Percentiles rank a stretch among this genome's conserved stretches.
Conservation (phyloP, 2,329 filamentous ascomycete species). For the Fusarium torulosum region DNA sequence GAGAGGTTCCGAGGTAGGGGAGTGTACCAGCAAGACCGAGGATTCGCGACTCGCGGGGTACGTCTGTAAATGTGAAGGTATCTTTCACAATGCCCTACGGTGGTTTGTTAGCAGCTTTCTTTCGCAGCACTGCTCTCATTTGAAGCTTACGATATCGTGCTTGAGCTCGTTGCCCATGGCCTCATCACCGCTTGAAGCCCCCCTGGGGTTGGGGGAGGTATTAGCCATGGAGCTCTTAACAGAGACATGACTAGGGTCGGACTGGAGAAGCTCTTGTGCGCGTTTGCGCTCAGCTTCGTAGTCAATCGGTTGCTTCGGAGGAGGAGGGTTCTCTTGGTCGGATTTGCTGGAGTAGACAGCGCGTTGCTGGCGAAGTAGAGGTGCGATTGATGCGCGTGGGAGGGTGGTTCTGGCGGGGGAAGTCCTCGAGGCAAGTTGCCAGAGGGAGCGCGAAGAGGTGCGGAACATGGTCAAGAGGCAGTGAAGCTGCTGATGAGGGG, state of each 20-base stretch:
- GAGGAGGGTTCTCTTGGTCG: conserved; percentile 38
- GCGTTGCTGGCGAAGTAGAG: conserved; percentile 33
- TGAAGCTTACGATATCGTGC: conserved; percentile 67
- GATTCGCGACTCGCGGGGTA: conserved; percentile 75
- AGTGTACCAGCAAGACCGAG: conserved; percentile 83
- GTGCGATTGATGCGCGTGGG: conserved; percentile 21
- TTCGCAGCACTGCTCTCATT: accelerated
- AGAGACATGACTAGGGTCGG: conserved; percentile 72
- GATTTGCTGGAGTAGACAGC: conserved; percentile 47
- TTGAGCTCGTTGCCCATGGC: conserved; percentile 54
- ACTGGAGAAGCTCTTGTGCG: conserved; percentile 66
- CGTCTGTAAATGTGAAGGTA: conserved; percentile 73
- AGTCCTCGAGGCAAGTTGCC: conserved; percentile 39
- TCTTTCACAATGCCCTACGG: conserved; percentile 73
- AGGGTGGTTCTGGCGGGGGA: conserved; percentile 8
- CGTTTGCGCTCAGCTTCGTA: conserved; percentile 67
- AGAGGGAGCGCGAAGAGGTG: conserved; percentile 44
- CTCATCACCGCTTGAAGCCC: conserved; percentile 29
- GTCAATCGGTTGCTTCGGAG: conserved; percentile 58
- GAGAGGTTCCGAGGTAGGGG: conserved; percentile 86
- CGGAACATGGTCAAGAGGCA: conserved; percentile 49
- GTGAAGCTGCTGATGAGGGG: neutral
- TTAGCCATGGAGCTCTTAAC: conserved; percentile 67
- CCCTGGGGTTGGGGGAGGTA: conserved; percentile 56
- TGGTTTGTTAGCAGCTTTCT: conserved; percentile 2